Evolutionary conservation across 148 eudicot genomes (phyloP).

Genomic region (Cornus suecica): DNA sequence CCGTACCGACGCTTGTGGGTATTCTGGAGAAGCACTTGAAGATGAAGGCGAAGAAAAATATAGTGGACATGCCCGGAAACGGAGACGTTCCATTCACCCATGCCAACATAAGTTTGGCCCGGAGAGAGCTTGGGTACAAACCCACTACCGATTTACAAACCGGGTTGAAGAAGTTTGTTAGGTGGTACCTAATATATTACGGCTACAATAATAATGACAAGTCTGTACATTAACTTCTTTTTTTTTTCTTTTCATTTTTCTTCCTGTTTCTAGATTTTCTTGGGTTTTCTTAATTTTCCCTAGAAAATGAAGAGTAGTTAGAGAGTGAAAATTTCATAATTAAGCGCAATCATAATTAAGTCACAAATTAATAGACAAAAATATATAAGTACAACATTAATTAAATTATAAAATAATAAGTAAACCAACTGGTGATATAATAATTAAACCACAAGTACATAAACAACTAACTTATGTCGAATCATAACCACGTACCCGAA

Average conservation of each 20-base stretch:
- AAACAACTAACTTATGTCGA: too few relatives aligned
- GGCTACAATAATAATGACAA: constrained; percentile 56
- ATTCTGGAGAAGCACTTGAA: constrained; percentile 64
- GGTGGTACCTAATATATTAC: constrained; percentile 63
- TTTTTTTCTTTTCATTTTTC: background rate
- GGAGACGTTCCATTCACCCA: constrained; percentile 84
- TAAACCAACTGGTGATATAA: too few relatives aligned
- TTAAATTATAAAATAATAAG: too few relatives aligned
- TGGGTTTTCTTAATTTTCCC: constrained; percentile 6
- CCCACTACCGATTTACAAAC: constrained; percentile 79
- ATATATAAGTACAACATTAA: too few relatives aligned
- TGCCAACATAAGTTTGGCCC: constrained; percentile 64
- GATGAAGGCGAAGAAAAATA: constrained; percentile 66
- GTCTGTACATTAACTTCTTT: constrained; percentile 35
- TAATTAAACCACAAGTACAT: too few relatives aligned
- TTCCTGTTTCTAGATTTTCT: constrained; percentile 18
- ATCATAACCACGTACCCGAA: too few relatives aligned
- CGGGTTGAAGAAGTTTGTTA: constrained; percentile 76
- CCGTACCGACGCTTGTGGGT: constrained; percentile 61
- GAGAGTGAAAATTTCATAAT: too few relatives aligned
- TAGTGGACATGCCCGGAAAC: constrained; percentile 77
- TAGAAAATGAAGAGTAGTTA: background rate
- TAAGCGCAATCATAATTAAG: too few relatives aligned
- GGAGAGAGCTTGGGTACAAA: constrained; percentile 57
- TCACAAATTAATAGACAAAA: too few relatives aligned